Conservation (phyloP, 148 eudicot species). For the Diospyros lotus region DNA sequence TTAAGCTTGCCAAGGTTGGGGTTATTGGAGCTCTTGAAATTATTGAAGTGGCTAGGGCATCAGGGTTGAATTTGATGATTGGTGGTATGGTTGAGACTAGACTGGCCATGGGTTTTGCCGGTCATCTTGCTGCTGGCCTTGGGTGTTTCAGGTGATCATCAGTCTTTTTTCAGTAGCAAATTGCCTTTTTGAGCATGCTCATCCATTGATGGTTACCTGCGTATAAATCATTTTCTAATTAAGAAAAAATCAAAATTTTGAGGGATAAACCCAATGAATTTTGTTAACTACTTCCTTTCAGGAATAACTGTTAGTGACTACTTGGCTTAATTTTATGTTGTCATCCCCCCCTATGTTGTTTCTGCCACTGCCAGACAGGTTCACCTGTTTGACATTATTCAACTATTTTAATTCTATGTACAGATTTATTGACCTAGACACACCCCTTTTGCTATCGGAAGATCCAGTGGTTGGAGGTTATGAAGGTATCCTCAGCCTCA, state of each 20-base stretch:
- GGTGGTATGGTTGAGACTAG: conserved; percentile 99
- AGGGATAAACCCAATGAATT: neutral
- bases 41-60: conserved; percentile 53
- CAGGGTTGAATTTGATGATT: conserved; percentile 78
- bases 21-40: conserved; percentile 79
- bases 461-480: conserved; percentile 86
- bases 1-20: conserved; percentile 84
- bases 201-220: neutral
- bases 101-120: conserved; percentile 95
- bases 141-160: conserved; percentile 77
- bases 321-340: neutral
- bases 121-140: conserved; percentile 89
- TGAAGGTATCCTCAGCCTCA: conserved; percentile 49
- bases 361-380: no score
- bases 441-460: conserved; percentile 75
- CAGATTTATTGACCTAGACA: conserved; percentile 84
- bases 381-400: neutral
- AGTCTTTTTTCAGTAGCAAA: neutral
- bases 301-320: neutral
- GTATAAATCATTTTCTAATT: neutral
- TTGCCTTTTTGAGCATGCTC: neutral
- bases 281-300: neutral
- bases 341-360: neutral
- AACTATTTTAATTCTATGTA: conserved; percentile 7
- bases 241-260: no score